phyloP scores from a whole-genome alignment of 306 rosid species.

The Inga leiocalycina region DNA sequence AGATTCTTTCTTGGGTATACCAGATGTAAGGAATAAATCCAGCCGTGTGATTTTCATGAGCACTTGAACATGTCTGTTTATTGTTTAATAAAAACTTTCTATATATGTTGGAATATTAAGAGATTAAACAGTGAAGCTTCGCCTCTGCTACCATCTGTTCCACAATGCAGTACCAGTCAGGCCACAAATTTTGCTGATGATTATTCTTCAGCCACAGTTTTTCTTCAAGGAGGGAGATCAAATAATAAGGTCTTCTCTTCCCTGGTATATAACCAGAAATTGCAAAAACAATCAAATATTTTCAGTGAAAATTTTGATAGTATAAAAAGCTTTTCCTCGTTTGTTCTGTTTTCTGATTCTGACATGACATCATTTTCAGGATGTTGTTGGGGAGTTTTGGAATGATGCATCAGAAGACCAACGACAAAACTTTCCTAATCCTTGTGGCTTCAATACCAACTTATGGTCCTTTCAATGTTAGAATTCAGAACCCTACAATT shows the following conservation, averaged over 20 bases:
- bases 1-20: constrained; percentile 50
- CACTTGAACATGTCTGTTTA: background rate
- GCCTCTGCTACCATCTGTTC: constrained; percentile 43
- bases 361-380: constrained; percentile 62
- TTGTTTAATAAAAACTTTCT: too few species aligned
- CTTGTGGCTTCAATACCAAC: constrained; percentile 65
- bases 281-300: background rate
- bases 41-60: background rate
- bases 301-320: background rate
- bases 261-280: constrained; percentile 42
- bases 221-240: constrained; percentile 58
- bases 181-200: constrained; percentile 47
- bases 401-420: constrained; percentile 61
- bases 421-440: constrained; percentile 69
- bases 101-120: constrained; percentile 35
- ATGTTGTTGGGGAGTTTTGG: constrained; percentile 57
- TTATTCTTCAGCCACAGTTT: constrained; percentile 51
- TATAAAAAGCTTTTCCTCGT: background rate
- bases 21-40: constrained; percentile 53
- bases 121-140: constrained; percentile 37
- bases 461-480: constrained; percentile 58
- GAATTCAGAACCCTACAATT: constrained; percentile 37
- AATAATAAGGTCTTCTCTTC: constrained; percentile 39
- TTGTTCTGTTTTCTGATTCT: background rate
- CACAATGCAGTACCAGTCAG: constrained; percentile 55